These are phyloP conservation scores for Triticum aestivum DNA, from an alignment of 176 grass and related monocot genomes.

Conservation along the genomic window DNA sequence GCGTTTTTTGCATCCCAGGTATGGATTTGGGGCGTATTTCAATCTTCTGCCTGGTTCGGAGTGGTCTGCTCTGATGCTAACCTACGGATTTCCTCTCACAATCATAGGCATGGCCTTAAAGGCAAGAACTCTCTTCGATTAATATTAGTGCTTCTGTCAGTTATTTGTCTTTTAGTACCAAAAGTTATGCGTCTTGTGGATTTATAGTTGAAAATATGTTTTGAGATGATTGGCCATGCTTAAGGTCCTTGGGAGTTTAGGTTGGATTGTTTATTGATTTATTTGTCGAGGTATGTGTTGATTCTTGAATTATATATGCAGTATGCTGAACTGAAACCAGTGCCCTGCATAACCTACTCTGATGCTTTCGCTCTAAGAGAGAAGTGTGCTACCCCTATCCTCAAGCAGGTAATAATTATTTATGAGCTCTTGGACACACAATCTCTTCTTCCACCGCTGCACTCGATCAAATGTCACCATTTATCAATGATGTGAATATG, in stretches of 20 bases:
- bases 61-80: constrained; percentile 93
- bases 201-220: not conserved
- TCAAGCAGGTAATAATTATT: constrained; percentile 35
- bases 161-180: not conserved
- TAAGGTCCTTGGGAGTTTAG: not conserved
- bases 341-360: constrained; percentile 81
- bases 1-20: constrained; percentile 47
- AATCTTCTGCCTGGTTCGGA: constrained; percentile 88
- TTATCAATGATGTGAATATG: not conserved
- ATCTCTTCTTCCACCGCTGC: not conserved
- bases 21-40: constrained; percentile 98
- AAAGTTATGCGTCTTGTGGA: not conserved
- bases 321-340: constrained; percentile 97
- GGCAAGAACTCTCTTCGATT: constrained; percentile 39
- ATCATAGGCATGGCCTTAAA: constrained; percentile 99
- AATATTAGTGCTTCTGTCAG: not conserved
- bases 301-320: constrained; percentile 47
- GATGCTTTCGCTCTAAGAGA: constrained; percentile 86
- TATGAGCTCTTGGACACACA: not conserved
- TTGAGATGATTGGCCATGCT: not conserved
- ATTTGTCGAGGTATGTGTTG: not conserved
- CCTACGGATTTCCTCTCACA: constrained; percentile 91
- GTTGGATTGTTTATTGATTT: constrained; percentile 3
- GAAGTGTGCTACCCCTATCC: constrained; percentile 91
- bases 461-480: not conserved